These are phyloP conservation scores for Suhomyces pyralidae DNA, from an alignment of 805 yeast species.

Conservation along the genomic window DNA sequence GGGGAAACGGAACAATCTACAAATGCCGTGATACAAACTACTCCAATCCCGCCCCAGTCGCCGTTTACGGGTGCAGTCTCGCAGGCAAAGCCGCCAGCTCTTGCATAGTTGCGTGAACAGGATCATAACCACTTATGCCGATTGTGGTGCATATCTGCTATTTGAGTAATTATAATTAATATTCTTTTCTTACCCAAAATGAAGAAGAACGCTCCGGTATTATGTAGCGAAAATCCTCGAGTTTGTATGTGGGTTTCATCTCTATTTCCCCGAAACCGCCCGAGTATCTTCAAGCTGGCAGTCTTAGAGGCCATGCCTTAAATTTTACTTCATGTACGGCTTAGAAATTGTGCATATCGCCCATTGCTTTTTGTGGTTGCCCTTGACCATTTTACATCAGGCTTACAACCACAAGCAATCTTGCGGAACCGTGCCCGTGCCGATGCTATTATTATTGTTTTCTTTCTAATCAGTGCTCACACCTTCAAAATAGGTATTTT, in stretches of 20 bases:
- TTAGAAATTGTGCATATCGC: not conserved
- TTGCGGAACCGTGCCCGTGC: not conserved
- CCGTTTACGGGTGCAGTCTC: not conserved
- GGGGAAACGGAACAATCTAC: not conserved
- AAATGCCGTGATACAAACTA: not conserved
- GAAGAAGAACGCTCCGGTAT: not conserved
- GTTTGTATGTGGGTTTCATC: not conserved
- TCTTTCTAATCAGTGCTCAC: not conserved
- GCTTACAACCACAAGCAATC: conserved; percentile 1
- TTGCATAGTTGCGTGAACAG: not conserved
- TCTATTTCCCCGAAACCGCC: not conserved
- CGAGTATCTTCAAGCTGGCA: not conserved
- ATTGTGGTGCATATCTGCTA: not conserved
- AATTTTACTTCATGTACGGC: not conserved
- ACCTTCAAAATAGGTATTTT: not conserved
- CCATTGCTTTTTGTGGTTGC: conserved; percentile 1
- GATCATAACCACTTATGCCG: not conserved
- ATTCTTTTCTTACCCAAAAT: not conserved
- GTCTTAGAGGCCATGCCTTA: not conserved
- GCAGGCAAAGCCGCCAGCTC: not conserved
- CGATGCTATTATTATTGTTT: not conserved
- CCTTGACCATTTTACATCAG: not conserved
- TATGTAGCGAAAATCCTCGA: not conserved
- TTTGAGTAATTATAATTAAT: not conserved
- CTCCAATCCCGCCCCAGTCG: not conserved